phyloP scores from a whole-genome alignment of 2,329 filamentous ascomycete species.

The Botrytis elliptica region DNA sequence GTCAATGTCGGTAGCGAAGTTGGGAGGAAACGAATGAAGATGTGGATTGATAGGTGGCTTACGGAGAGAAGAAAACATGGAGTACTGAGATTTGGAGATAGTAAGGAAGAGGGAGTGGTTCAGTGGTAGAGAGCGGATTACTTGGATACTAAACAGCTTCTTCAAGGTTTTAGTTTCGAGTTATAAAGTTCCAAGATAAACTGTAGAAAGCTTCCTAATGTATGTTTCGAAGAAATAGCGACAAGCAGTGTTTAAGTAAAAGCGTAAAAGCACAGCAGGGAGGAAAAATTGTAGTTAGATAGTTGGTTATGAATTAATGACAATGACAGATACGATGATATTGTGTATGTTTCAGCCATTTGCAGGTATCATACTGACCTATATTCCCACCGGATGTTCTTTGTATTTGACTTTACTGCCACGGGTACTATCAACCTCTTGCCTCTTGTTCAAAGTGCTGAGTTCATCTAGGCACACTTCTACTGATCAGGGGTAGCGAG shows the following conservation, averaged over 20 bases:
- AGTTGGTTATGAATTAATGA: neutral
- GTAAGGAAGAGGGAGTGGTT: slow-evolving; percentile 33
- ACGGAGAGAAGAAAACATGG: slow-evolving; percentile 57
- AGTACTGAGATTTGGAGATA: slow-evolving; percentile 42
- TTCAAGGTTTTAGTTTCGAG: neutral
- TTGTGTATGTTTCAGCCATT: neutral
- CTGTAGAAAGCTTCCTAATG: neutral
- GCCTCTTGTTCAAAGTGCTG: neutral
- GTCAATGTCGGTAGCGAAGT: slow-evolving; percentile 73
- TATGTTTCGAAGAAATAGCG: no score
- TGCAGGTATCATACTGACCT: no score
- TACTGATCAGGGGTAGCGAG: neutral
- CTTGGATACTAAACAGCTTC: neutral
- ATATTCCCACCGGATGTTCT: neutral
- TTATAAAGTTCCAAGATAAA: no score
- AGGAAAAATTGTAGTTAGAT: neutral
- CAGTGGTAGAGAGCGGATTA: slow-evolving; percentile 29
- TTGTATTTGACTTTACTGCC: neutral
- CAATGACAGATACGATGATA: neutral
- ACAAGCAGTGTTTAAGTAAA: neutral
- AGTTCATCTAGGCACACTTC: neutral
- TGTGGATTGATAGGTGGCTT: slow-evolving; percentile 63
- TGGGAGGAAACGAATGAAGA: slow-evolving; percentile 59
- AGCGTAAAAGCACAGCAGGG: neutral
- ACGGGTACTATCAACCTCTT: neutral